These are phyloP conservation scores for Trichoderma virens DNA, from an alignment of 495 filamentous ascomycete species.

Conservation along the genomic window DNA sequence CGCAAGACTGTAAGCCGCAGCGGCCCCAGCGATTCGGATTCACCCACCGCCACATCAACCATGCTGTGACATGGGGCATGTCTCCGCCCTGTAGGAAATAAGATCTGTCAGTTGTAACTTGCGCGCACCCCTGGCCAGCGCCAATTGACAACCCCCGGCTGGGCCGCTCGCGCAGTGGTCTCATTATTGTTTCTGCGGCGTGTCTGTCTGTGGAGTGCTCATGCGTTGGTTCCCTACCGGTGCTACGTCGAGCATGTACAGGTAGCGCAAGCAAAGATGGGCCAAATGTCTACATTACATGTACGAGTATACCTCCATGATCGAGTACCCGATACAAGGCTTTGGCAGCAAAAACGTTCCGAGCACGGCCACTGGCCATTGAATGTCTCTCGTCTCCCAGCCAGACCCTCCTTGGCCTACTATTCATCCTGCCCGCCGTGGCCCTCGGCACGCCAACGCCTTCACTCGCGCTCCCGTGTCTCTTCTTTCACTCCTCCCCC, in stretches of 20 bases:
- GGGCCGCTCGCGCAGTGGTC: background rate
- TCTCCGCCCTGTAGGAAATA: conserved; percentile 1
- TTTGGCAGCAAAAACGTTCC: background rate
- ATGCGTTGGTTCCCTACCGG: background rate
- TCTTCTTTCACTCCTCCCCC: background rate
- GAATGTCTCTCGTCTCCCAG: background rate
- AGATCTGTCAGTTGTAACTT: conserved; percentile 8
- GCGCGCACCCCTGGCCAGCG: background rate
- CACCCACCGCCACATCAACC: conserved; percentile 6
- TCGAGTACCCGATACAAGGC: background rate
- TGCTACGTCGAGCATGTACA: background rate
- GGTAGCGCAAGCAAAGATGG: background rate
- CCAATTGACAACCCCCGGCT: background rate
- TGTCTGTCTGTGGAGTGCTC: conserved; percentile 1
- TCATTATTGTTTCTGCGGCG: conserved; percentile 7
- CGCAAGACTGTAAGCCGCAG: background rate
- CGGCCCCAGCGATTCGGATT: conserved; percentile 8
- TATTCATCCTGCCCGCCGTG: background rate
- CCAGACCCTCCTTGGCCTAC: background rate
- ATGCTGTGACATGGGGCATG: conserved; percentile 4
- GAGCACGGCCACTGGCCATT: background rate
- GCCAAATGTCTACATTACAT: background rate
- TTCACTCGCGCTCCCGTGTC: background rate
- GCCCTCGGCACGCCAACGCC: background rate
- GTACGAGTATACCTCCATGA: too few relatives aligned